A percentile compares a stretch with the other conserved stretches of the same genome.
phyloP scores from a whole-genome alignment of 148 eudicot species.

The Vaccinium vitisidaea region DNA sequence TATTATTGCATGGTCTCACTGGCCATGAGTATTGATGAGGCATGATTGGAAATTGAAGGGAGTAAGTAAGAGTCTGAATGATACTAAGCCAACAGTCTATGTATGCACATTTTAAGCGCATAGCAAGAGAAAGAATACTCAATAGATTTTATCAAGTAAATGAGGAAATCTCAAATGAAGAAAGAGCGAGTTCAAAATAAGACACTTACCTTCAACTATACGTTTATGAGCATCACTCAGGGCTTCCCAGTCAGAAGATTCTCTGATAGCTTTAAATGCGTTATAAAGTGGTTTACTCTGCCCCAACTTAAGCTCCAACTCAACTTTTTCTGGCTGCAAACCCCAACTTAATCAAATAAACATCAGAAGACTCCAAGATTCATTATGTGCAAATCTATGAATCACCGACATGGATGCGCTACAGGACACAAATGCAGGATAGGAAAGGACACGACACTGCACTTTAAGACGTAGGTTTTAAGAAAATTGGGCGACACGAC shows the following conservation, averaged over 20 bases:
- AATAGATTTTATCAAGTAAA: background rate
- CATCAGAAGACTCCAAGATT: background rate
- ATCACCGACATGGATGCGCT: background rate
- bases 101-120: background rate
- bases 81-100: background rate
- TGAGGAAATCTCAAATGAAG: background rate
- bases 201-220: conserved; percentile 78
- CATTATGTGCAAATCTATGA: background rate
- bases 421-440: background rate
- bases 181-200: background rate
- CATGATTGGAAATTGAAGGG: too few relatives aligned
- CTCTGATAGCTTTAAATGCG: conserved; percentile 83
- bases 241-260: conserved; percentile 70
- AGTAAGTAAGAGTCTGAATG: too few relatives aligned
- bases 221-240: conserved; percentile 79
- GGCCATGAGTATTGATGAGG: too few relatives aligned
- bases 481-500: background rate
- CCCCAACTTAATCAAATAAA: conserved; percentile 14
- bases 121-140: background rate
- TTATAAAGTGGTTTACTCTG: conserved; percentile 92
- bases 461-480: background rate
- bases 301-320: conserved; percentile 84
- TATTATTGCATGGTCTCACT: too few relatives aligned
- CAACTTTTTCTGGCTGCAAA: conserved; percentile 90
- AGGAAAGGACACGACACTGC: background rate